A percentile compares a stretch with the other conserved stretches of the same genome.
Conservation (phyloP, 345 rosid genomes). For the Ailanthus altissimus region DNA sequence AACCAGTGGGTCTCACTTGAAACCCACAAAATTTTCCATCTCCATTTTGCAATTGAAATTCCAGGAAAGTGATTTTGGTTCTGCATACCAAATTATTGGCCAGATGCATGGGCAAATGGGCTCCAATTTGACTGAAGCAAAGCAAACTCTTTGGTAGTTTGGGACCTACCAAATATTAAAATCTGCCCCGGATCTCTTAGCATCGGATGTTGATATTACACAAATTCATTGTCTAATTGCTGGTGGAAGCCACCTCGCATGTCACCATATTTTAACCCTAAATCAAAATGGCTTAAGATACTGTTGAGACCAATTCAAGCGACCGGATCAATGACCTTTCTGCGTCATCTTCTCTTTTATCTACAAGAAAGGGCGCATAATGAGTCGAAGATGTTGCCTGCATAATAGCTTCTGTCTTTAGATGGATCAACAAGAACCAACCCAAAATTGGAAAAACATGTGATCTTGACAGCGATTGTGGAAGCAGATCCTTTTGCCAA, state of each 20-base stretch:
- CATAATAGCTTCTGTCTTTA: constrained; percentile 25
- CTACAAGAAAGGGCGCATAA: constrained; percentile 13
- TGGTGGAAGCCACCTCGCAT: constrained; percentile 29
- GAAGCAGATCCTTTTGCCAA: constrained; percentile 19
- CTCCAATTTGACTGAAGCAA: constrained; percentile 11
- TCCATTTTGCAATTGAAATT: background rate
- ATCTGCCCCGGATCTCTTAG: constrained; percentile 9
- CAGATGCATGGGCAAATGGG: constrained; percentile 1
- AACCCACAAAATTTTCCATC: background rate
- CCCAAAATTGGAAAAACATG: constrained; percentile 29
- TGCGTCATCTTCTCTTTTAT: constrained; percentile 13
- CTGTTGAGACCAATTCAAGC: constrained; percentile 17
- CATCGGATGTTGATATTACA: constrained; percentile 29
- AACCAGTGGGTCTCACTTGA: constrained; percentile 16
- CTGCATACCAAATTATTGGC: background rate
- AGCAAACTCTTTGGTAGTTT: no score
- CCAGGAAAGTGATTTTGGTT: background rate
- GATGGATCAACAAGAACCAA: constrained; percentile 21
- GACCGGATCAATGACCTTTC: constrained; percentile 28
- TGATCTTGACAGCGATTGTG: constrained; percentile 32
- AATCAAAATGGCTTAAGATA: constrained; percentile 5
- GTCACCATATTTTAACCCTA: constrained; percentile 8
- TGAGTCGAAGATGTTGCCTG: constrained; percentile 11
- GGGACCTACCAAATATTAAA: constrained; percentile 20
- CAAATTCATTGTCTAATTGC: constrained; percentile 16